phyloP scores from a whole-genome alignment of 2,329 filamentous ascomycete species.

The Fusarium sp. region DNA sequence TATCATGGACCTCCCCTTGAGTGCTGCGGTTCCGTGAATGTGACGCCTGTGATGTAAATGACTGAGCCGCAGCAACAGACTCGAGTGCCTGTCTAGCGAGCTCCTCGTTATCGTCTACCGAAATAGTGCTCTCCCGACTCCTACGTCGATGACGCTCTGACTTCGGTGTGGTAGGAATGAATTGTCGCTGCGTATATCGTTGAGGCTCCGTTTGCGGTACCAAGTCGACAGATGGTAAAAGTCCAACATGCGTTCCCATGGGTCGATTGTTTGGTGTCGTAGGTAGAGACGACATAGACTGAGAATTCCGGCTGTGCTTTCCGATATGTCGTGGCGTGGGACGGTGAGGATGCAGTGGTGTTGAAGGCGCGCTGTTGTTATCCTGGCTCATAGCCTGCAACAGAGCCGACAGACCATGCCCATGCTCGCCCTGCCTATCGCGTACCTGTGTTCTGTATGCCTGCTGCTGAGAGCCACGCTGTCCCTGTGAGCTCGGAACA shows the following conservation, averaged over 20 bases:
- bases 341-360: constrained; percentile 65
- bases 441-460: constrained; percentile 59
- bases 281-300: constrained; percentile 87
- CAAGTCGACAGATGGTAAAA: constrained; percentile 72
- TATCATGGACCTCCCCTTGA: constrained; percentile 71
- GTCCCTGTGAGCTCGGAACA: constrained; percentile 58
- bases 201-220: constrained; percentile 70
- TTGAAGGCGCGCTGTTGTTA: constrained; percentile 78
- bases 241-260: constrained; percentile 60
- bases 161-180: constrained; percentile 59
- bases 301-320: constrained; percentile 79
- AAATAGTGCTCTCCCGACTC: constrained; percentile 89
- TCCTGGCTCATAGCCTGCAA: constrained; percentile 82
- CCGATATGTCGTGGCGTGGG: constrained; percentile 61
- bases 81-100: constrained; percentile 66
- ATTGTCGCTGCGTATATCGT: constrained; percentile 55
- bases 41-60: constrained; percentile 43
- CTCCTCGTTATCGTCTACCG: constrained; percentile 71
- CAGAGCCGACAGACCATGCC: constrained; percentile 80
- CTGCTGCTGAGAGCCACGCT: constrained; percentile 62
- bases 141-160: constrained; percentile 64
- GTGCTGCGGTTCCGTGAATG: constrained; percentile 44
- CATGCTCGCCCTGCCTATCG: constrained; percentile 67
- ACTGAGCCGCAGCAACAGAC: constrained; percentile 62
- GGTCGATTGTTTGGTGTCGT: constrained; percentile 74